Base-by-base conservation (phyloP, 2,329 filamentous ascomycete genomes). In the Arthroderma sp. region DNA sequence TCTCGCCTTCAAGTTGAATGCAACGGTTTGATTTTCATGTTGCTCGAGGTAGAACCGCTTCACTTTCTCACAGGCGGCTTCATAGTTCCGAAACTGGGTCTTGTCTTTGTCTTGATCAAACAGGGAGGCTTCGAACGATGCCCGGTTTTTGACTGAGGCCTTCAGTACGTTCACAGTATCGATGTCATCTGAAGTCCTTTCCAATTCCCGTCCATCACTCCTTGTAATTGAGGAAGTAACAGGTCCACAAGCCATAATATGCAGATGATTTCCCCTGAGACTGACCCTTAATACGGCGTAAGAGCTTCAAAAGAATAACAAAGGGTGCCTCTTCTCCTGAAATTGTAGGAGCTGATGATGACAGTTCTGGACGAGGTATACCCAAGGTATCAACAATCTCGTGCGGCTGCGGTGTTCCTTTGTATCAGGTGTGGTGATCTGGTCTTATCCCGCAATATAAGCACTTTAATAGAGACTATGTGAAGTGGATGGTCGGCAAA, bases 1-100 rank as follows among this genome's bases (percentile, higher is more conserved):
- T 57, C 90, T 87, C 13, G 87, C 88, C 61, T 84, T 82, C 44
- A 94, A 79, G 76, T 95, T 95, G 79, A 91, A 94, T 8, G 87
- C 52, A 0, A 77, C 73, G 0, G 73, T 77, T 54, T 76, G 74
- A 65, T 83, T 83, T 67, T 77, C 76, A 72, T 84, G 81, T 63
- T 84, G 81, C 66, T 83, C 88, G 59, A 77, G 79, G 79, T 95
- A 95, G 74, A 95, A 94, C 76, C 80, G 81, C 77, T 90, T 90
- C 70, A 95, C 88, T 54, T 87, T 81, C 73, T 89, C 86, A 74
- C 86, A 88, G 43, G 89, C 88, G 15, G 84, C 83, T 65, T 89
- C 84, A 73, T 91, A 95, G 69, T 93, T 85, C 35, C 90, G 81
- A 75, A 91, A 91, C 63, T 84, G 77, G 21, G 82, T 79, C 77